These are phyloP conservation scores for Pseudoscleropodium purum DNA, from an alignment of 225 moss, liverwort and hornwort species.

Conservation along the genomic window DNA sequence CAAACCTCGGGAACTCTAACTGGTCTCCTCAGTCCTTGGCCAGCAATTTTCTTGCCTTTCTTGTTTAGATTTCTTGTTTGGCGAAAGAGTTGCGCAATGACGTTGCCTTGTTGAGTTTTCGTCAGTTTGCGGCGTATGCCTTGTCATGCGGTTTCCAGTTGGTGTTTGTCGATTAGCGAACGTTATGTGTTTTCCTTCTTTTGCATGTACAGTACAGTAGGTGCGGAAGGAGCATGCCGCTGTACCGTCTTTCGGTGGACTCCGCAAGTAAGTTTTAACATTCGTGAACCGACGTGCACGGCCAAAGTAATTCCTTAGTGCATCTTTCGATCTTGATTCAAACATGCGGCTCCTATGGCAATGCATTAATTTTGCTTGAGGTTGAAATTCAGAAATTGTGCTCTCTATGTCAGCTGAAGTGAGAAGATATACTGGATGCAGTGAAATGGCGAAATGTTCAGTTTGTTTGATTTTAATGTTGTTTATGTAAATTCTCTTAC, in stretches of 20 bases:
- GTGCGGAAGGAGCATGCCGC: not conserved
- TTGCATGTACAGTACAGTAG: not conserved
- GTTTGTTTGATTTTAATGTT: not conserved
- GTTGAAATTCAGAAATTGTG: not conserved
- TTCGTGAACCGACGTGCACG: too few species aligned
- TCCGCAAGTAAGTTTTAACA: slow-evolving; percentile 1
- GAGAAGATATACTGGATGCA: not conserved
- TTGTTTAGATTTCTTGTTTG: not conserved
- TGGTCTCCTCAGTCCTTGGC: not conserved
- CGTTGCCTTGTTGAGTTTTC: not conserved
- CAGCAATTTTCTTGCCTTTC: not conserved
- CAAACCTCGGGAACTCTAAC: not conserved
- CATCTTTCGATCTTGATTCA: not conserved
- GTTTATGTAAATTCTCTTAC: not conserved
- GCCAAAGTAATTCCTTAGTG: not conserved
- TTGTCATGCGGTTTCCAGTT: too few species aligned
- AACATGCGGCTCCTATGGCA: not conserved
- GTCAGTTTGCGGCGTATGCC: not conserved
- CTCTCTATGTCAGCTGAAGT: not conserved
- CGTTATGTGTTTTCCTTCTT: not conserved
- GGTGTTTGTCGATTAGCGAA: not conserved
- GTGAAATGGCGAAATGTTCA: not conserved
- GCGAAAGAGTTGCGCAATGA: not conserved
- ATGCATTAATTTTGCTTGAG: not conserved
- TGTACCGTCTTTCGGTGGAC: slow-evolving; percentile 9